Evolutionary conservation across 164 flowering plant genomes (phyloP), one percentile per base, ranked within the genome.

Genomic region (Kingdonia uniflora): DNA sequence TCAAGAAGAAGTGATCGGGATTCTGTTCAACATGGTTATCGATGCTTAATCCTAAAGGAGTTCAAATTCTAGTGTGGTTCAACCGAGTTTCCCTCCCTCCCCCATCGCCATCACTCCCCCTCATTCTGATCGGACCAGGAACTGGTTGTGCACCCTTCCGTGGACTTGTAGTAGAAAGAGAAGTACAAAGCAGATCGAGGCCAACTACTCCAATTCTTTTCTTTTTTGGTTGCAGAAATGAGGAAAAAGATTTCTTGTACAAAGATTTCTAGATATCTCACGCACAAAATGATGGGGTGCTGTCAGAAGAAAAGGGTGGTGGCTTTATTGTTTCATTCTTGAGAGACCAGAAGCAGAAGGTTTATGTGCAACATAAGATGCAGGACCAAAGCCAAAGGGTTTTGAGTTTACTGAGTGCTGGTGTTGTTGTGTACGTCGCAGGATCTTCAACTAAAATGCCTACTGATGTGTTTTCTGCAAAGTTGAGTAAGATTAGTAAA

Each of bases 261-360:
- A n/a, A n/a, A n/a, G n/a, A n/a, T 43, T 86, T 88, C 56, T 88
- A 95, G 99, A 51, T 66, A 15, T 71, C 74, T n/a, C 87, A 86
- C 67, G 54, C 80, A 15, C 63, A 70, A 48, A 54, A 62, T 2
- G 68, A 59, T 37, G 91, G 95, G 19, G 76, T 88, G 14, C 85
- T 92, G 43, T 80, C 95, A 2, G 87, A 81, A 75, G 78, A 74
- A 16, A 81, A 68, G 56, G 95, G 95, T 53, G 98, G 98, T 39
- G 94, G 98, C 6, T 88, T 92, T 68, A 80, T 64, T 67, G 95
- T 74, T 54, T 94, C 91, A 23, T 92, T 92, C 67, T 92, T 95
- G 2, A 87, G 98, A 49, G 87, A 85, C 65, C 95, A 84, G 59
- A 13, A 7, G 11, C 7, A 37, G 40, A 37, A 88, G 67, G 74